Base-by-base conservation (phyloP, 768 basidiomycete species). In the Collybia sp. region DNA sequence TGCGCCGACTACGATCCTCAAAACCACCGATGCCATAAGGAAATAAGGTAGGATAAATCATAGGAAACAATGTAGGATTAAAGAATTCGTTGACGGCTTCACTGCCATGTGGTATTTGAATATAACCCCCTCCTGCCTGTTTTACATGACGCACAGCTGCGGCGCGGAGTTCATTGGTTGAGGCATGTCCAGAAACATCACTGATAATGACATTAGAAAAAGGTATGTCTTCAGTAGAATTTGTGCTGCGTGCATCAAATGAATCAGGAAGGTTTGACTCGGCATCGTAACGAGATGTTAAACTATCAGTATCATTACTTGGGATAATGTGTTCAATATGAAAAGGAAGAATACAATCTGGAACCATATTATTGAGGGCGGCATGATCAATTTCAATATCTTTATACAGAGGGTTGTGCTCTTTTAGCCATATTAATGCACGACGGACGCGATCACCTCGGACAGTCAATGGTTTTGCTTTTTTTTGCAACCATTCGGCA, bases 11-110 rank as follows among this genome's bases (percentile, higher is more conserved):
- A 1, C 11, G 13, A 47, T 76, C 56, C 45, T 75, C 65, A 48
- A 71, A 68, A 1, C 73, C 72, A 1, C 73, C 70, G 16, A 65
- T 48, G 0, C 74, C 70, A 53, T 64, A 74, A 0, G 72, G 72
- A 55, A 65, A 74, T 0, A 76, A 43, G 0, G 69, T 68, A 2
- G 73, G 71, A 53, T 68, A 74, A 12, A 71, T 62, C 47, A 56
- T 60, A 1, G 70, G 69, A 38, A 76, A 67, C 15, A 74, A 35
- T 6, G 35, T 6, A 1, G 63, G 63, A 48, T 73, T 69, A 30
- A 49, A 49, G 52, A 68, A 71, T 42, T 71, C 66, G 53, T 67
- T 67, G 0, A 58, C 58, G 5, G 67, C 62, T 3, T 19, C 12
- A 12, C 56, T 45, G n/a, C 49, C 62, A 52, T 70, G 70, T 3